Conservation (phyloP, 345 rosid species). For the Eucalyptus victrix region DNA sequence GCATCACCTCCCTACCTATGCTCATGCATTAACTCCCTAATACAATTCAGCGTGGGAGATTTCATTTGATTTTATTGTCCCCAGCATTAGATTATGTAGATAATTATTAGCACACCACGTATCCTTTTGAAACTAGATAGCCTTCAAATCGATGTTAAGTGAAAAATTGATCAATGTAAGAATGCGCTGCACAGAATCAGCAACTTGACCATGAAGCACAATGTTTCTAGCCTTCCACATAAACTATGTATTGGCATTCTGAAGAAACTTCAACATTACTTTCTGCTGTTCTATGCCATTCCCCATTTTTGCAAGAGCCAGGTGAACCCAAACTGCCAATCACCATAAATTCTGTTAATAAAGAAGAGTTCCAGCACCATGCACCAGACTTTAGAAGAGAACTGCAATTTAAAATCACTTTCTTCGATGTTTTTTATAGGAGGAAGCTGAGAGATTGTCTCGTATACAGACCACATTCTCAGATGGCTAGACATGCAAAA, state of each 20-base stretch:
- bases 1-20: not conserved
- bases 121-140: not conserved
- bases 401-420: not conserved
- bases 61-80: not conserved
- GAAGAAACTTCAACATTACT: not conserved
- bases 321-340: not conserved
- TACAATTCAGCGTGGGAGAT: not conserved
- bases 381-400: not conserved
- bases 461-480: not conserved
- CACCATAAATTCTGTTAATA: not conserved
- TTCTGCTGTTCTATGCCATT: not conserved
- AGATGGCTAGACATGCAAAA: not conserved
- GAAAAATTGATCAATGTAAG: not conserved
- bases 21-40: not conserved
- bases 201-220: not conserved
- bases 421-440: not conserved
- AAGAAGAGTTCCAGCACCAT: not conserved
- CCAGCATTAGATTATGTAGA: not conserved
- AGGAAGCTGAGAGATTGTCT: not conserved
- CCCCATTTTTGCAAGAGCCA: not conserved
- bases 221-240: not conserved
- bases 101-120: not conserved
- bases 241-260: not conserved
- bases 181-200: not conserved
- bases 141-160: not conserved